Conservation (phyloP, 345 rosid species). For the Populus euphratica region DNA sequence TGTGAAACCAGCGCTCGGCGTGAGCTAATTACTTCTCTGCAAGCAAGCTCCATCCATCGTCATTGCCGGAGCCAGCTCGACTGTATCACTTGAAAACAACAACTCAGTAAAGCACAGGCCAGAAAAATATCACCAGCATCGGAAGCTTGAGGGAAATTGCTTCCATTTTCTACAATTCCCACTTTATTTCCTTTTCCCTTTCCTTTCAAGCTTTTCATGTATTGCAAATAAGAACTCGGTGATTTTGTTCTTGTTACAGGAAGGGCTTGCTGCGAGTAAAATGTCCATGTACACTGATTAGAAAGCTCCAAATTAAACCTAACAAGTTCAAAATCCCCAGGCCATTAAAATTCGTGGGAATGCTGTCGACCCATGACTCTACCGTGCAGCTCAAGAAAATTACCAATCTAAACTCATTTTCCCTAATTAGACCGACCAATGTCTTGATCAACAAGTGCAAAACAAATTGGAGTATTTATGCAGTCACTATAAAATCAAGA, state of each 20-base stretch:
- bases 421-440: conserved; percentile 18
- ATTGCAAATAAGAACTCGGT: too few relatives aligned
- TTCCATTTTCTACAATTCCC: too few relatives aligned
- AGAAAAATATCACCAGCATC: too few relatives aligned
- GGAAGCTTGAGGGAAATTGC: too few relatives aligned
- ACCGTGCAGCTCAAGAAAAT: too few relatives aligned
- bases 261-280: not conserved
- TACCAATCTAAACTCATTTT: not conserved
- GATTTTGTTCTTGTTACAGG: not conserved
- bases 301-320: too few relatives aligned
- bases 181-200: too few relatives aligned
- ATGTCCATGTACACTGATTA: not conserved
- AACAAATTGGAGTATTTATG: conserved; percentile 16
- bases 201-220: too few relatives aligned
- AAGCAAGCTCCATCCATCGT: not conserved
- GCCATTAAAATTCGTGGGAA: too few relatives aligned
- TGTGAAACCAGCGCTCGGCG: not conserved
- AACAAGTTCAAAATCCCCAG: too few relatives aligned
- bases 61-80: not conserved
- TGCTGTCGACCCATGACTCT: too few relatives aligned
- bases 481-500: conserved; percentile 4
- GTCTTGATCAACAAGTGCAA: conserved; percentile 23
- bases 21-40: not conserved
- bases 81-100: not conserved
- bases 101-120: not conserved